Evolutionary conservation across 371 early-diverging fungal genomes (phyloP), one percentile per base, ranked within the genome.

Genomic region (Mortierella sp.): DNA sequence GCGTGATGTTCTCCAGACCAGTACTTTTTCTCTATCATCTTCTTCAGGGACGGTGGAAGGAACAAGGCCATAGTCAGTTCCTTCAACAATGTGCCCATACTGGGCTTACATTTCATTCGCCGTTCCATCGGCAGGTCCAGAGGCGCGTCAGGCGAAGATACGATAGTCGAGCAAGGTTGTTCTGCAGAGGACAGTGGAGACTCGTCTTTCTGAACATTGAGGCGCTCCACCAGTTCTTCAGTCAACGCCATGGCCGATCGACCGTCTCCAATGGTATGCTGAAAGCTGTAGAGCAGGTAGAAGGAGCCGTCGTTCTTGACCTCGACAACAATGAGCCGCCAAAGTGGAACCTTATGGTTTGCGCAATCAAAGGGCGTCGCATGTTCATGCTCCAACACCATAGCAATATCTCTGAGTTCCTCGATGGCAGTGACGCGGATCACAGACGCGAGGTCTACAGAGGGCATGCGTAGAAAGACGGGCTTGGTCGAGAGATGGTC

Each of bases 1-100:
- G 75, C 63, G 32, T 62, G 64, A 30, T 63, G 24, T 23, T 67
- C 75, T 17, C 75, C 73, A 2, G 68, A 32, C 73, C 75, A 73
- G 32, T 67, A 63, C 46, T 67, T 73, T 19, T 49, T 39, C 37
- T 67, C 68, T 14, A 73, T 2, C 7, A 50, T 48, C 32, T 50
- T 62, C 28, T 73, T 73, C 23, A 67, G 12, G 30, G 52, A 49
- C 2, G 21, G 30, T 4, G 75, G 75, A 30, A 67, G 49, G 24
- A 72, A 12, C 4, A 72, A 39, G 19, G 32, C 19, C 23, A 55
- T 30, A 26, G 32, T 26, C 0, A 60, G 59, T 21, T 63, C 73
- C 34, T 66, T 73, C 42, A 67, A n/a, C 23, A 73, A 26, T 2
- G 60, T 51, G 15, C 28, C 6, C 2, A 55, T 1, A 4, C 47